A percentile compares a stretch with the other conserved stretches of the same genome.
phyloP scores from a whole-genome alignment of 352 stramenopile species.

The Globisporangium canariense region DNA sequence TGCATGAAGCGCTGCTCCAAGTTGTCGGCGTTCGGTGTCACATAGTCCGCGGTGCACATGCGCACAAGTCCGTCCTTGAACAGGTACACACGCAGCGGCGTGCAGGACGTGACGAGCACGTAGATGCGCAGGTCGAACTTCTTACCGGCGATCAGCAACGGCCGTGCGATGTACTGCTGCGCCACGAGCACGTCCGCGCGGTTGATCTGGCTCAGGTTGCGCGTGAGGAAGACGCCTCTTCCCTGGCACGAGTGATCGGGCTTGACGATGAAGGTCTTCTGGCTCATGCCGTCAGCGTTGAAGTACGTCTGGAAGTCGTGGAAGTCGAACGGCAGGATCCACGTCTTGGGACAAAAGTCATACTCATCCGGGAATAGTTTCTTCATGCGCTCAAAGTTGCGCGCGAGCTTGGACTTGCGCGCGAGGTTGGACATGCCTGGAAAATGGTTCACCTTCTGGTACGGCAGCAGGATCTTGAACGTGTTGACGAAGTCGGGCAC shows the following conservation, averaged over 20 bases:
- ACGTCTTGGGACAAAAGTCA: slow-evolving; percentile 94
- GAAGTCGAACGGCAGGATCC: slow-evolving; percentile 94
- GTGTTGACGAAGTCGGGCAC: slow-evolving; percentile 88
- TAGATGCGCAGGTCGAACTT: slow-evolving; percentile 95
- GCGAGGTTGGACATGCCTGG: slow-evolving; percentile 94
- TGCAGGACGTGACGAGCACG: slow-evolving; percentile 84
- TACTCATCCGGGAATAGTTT: slow-evolving; percentile 93
- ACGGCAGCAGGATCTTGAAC: slow-evolving; percentile 88
- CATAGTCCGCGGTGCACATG: slow-evolving; percentile 89
- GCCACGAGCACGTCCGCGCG: slow-evolving; percentile 82
- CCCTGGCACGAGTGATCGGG: slow-evolving; percentile 88
- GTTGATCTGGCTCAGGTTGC: slow-evolving; percentile 88
- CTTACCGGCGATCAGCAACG: slow-evolving; percentile 78
- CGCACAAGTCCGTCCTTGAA: slow-evolving; percentile 90
- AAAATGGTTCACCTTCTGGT: slow-evolving; percentile 96
- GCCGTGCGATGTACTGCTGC: slow-evolving; percentile 81
- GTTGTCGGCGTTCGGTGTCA: slow-evolving; percentile 76
- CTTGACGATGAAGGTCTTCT: slow-evolving; percentile 95
- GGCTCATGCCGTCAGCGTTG: slow-evolving; percentile 81
- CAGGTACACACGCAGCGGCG: slow-evolving; percentile 87
- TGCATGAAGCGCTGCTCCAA: slow-evolving; percentile 90
- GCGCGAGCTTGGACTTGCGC: slow-evolving; percentile 93
- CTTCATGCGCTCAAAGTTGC: slow-evolving; percentile 95
- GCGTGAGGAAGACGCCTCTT: slow-evolving; percentile 94
- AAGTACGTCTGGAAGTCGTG: slow-evolving; percentile 92